Conservation (phyloP, 129 eudicot species). For the Flaveria linearis region DNA sequence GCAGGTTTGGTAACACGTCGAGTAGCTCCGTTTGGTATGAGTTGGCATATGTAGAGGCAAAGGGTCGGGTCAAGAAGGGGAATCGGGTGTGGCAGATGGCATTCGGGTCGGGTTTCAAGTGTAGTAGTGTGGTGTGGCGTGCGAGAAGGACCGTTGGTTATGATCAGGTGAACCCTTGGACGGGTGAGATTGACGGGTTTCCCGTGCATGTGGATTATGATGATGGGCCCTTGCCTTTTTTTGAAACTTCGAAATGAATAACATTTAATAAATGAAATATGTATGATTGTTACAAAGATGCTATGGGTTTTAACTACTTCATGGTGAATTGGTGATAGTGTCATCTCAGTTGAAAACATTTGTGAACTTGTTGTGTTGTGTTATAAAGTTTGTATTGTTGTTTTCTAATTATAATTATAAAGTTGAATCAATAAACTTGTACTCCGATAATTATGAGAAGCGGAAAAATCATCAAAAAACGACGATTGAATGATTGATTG, state of each 20-base stretch:
- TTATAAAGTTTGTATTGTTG: neutral
- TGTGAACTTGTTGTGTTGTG: neutral
- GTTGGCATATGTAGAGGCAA: constrained; percentile 64
- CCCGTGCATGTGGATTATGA: constrained; percentile 44
- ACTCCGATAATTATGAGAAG: neutral
- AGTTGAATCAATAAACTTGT: neutral
- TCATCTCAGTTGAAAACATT: neutral
- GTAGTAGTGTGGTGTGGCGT: constrained; percentile 61
- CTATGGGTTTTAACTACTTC: neutral
- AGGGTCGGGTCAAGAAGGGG: constrained; percentile 62
- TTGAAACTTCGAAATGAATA: constrained; percentile 30
- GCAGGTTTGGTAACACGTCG: constrained; percentile 62
- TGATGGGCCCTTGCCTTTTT: constrained; percentile 35
- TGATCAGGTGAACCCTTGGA: constrained; percentile 59
- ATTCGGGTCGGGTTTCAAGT: constrained; percentile 72
- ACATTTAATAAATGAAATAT: neutral
- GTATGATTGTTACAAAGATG: neutral
- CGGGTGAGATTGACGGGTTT: constrained; percentile 48
- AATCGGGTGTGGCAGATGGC: constrained; percentile 61
- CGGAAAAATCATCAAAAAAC: no score
- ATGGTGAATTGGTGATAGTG: no score
- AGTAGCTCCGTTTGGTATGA: constrained; percentile 55
- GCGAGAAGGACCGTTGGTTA: constrained; percentile 41
- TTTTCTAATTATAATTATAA: neutral
- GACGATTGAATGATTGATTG: no score